Evolutionary conservation across 805 yeast species (phyloP).

Genomic region (Saccharomyces jurei): DNA sequence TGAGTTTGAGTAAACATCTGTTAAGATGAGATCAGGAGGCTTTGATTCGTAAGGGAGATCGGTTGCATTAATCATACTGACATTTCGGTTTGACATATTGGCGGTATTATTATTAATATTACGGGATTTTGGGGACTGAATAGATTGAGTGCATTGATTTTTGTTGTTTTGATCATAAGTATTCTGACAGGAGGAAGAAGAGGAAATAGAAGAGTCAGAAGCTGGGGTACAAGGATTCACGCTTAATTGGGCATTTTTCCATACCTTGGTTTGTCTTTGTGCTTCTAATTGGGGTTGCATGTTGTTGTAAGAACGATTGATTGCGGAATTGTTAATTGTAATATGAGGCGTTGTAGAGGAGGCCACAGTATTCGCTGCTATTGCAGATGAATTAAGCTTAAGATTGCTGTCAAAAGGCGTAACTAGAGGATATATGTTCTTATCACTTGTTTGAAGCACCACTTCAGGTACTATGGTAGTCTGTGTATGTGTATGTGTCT

Average conservation of each 20-base stretch:
- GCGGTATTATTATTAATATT: neutral
- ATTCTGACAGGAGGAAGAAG: neutral
- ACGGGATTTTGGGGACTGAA: neutral
- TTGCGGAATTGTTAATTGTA: neutral
- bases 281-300: neutral
- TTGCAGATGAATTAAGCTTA: neutral
- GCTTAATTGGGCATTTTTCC: neutral
- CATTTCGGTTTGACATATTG: neutral
- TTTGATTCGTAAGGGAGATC: neutral
- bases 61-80: neutral
- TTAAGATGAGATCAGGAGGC: neutral
- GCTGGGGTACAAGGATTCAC: neutral
- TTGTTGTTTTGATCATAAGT: neutral
- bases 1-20: neutral
- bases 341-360: neutral
- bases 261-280: neutral
- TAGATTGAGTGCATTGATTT: neutral
- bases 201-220: constrained; percentile 2
- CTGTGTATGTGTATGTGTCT: neutral
- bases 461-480: neutral
- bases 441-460: neutral
- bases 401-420: neutral
- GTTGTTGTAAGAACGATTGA: neutral
- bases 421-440: neutral
- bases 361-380: neutral